phyloP scores from a whole-genome alignment of 1,284 basidiomycete species.

The Laetiporus sulphureus region DNA sequence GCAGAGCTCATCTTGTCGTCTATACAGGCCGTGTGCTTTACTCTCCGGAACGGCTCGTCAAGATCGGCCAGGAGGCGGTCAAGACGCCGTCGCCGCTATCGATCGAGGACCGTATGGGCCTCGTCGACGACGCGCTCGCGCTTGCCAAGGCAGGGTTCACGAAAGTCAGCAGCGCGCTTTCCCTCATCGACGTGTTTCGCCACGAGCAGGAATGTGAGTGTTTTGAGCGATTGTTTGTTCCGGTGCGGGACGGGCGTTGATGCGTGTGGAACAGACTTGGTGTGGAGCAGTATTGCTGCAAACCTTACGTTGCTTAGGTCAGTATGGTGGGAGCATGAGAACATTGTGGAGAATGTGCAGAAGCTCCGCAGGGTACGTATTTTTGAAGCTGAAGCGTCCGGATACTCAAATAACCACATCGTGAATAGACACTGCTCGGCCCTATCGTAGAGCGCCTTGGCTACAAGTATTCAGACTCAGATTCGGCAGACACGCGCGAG shows the following conservation, averaged over 20 bases:
- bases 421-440: slow-evolving; percentile 56
- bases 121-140: slow-evolving; percentile 78
- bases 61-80: slow-evolving; percentile 77
- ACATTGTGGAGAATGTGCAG: slow-evolving; percentile 55
- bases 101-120: slow-evolving; percentile 81
- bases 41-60: slow-evolving; percentile 70
- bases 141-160: slow-evolving; percentile 78
- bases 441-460: slow-evolving; percentile 80
- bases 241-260: not conserved
- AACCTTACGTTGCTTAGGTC: slow-evolving; percentile 52
- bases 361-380: slow-evolving; percentile 53
- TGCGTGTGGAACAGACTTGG: slow-evolving; percentile 42
- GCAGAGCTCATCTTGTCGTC: too few species aligned
- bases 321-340: slow-evolving; percentile 84
- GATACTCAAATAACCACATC: too few species aligned
- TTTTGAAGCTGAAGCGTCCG: not conserved
- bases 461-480: slow-evolving; percentile 66
- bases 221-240: slow-evolving; percentile 8
- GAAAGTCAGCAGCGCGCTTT: slow-evolving; percentile 72
- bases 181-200: slow-evolving; percentile 61
- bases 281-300: slow-evolving; percentile 63
- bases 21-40: slow-evolving; percentile 84
- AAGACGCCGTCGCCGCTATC: slow-evolving; percentile 62
- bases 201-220: slow-evolving; percentile 70
- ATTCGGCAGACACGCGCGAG: slow-evolving; percentile 71